Percentiles rank a stretch among this genome's conserved stretches.
Evolutionary conservation across 1,284 basidiomycete species (phyloP).

Genomic region (Clitocybe nebularis): DNA sequence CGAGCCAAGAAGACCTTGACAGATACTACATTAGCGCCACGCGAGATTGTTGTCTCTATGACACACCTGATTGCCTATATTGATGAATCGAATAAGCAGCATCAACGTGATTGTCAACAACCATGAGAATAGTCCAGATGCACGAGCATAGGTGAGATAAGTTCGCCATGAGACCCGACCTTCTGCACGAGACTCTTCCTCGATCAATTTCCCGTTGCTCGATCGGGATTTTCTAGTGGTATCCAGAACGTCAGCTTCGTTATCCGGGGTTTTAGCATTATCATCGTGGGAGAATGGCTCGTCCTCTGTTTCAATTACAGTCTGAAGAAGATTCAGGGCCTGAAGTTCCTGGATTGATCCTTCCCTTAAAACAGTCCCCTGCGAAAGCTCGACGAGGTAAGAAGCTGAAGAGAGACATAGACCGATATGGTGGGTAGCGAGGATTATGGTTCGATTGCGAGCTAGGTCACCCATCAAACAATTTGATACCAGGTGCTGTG

Average conservation of each 20-base stretch:
- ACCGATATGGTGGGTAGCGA: slow-evolving; percentile 85
- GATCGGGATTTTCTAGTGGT: slow-evolving; percentile 9
- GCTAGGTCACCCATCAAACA: slow-evolving; percentile 64
- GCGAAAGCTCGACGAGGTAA: slow-evolving; percentile 64
- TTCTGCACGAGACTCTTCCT: slow-evolving; percentile 61
- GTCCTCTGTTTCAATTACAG: slow-evolving; percentile 34
- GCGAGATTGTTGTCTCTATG: slow-evolving; percentile 3
- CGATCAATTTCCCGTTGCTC: slow-evolving; percentile 51
- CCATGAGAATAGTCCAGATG: slow-evolving; percentile 58
- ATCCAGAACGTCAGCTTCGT: slow-evolving; percentile 35
- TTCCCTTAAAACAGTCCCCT: slow-evolving; percentile 56
- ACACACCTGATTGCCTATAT: slow-evolving; percentile 54
- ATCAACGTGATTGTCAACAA: slow-evolving; percentile 48
- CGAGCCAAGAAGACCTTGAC: slow-evolving; percentile 63
- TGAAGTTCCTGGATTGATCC: slow-evolving; percentile 56
- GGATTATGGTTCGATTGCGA: slow-evolving; percentile 66
- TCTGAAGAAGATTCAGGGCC: slow-evolving; percentile 45
- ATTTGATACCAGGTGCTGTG: slow-evolving; percentile 64
- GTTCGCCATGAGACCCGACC: slow-evolving; percentile 57
- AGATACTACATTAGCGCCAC: slow-evolving; percentile 3
- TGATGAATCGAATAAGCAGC: slow-evolving; percentile 52
- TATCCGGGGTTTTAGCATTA: slow-evolving; percentile 21
- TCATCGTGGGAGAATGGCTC: slow-evolving; percentile 8
- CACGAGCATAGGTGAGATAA: slow-evolving; percentile 58
- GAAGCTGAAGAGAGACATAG: slow-evolving; percentile 63